Percentiles rank a stretch among this genome's conserved stretches.
These are phyloP conservation scores for Polytrichum formosum DNA, from an alignment of 225 moss, liverwort and hornwort species.

Conservation along the genomic window DNA sequence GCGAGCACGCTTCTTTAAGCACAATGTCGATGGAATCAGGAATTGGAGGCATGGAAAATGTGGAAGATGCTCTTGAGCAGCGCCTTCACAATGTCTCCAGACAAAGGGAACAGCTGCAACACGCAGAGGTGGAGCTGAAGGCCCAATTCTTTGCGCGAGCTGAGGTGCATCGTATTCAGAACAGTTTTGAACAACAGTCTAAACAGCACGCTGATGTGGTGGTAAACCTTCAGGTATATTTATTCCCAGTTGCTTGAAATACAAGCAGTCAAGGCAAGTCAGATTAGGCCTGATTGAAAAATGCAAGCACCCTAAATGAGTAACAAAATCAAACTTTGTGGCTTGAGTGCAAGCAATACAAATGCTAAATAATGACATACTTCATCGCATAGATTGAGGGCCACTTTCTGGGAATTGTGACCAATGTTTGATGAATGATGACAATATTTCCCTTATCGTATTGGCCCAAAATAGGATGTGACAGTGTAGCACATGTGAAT, in stretches of 20 bases:
- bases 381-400: no score
- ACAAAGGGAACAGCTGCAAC: slow-evolving; percentile 88
- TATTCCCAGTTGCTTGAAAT: slow-evolving; percentile 2
- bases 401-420: no score
- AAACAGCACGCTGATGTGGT: slow-evolving; percentile 85
- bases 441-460: no score
- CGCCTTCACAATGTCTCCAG: slow-evolving; percentile 81
- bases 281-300: no score
- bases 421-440: no score
- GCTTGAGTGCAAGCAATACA: no score
- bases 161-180: slow-evolving; percentile 82
- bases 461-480: no score
- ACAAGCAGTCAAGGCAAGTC: no score
- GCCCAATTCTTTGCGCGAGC: slow-evolving; percentile 90
- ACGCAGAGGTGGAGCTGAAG: slow-evolving; percentile 79
- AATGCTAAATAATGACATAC: no score
- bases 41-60: slow-evolving; percentile 56
- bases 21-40: slow-evolving; percentile 68
- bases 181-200: slow-evolving; percentile 70
- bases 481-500: no score
- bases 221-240: slow-evolving; percentile 70
- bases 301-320: no score
- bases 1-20: slow-evolving; percentile 68
- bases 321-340: no score
- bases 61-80: slow-evolving; percentile 77